Percentiles rank a stretch among this genome's conserved stretches.
Evolutionary conservation across 2,329 filamentous ascomycete genomes (phyloP).

Genomic region (Xylaria multiplex): DNA sequence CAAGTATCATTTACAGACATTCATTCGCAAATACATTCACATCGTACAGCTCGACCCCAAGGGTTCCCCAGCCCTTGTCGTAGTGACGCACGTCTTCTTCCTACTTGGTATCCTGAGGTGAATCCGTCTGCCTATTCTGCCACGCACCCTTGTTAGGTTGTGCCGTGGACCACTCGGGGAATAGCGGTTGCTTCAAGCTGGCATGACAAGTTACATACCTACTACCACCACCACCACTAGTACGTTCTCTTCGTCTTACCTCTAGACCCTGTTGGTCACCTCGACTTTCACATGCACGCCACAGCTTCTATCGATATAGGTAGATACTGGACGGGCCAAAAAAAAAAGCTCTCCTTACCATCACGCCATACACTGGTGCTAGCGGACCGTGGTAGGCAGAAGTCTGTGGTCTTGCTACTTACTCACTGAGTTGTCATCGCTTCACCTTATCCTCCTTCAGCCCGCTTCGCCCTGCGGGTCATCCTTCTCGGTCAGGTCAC

Average conservation of each 20-base stretch:
- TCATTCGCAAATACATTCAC: constrained; percentile 19
- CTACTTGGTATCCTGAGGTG: constrained; percentile 19
- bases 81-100: constrained; percentile 7
- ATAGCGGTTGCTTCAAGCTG: constrained; percentile 37
- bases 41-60: constrained; percentile 25
- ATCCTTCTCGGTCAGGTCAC: constrained; percentile 17
- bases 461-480: constrained; percentile 23
- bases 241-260: constrained; percentile 28
- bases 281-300: constrained; percentile 15
- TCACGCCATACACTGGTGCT: constrained; percentile 18
- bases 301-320: constrained; percentile 16
- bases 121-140: constrained; percentile 18
- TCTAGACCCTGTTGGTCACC: constrained; percentile 16
- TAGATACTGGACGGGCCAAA: constrained; percentile 9
- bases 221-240: constrained; percentile 16
- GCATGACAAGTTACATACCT: constrained; percentile 35
- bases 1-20: constrained; percentile 30
- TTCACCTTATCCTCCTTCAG: constrained; percentile 28
- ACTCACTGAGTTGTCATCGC: constrained; percentile 22
- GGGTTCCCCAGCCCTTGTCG: background rate
- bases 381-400: constrained; percentile 2
- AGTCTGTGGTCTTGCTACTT: constrained; percentile 7
- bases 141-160: constrained; percentile 38
- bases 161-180: constrained; percentile 44
- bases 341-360: constrained; percentile 7